Conservation (phyloP, 2,329 filamentous ascomycete species). For the Claviceps sp. region DNA sequence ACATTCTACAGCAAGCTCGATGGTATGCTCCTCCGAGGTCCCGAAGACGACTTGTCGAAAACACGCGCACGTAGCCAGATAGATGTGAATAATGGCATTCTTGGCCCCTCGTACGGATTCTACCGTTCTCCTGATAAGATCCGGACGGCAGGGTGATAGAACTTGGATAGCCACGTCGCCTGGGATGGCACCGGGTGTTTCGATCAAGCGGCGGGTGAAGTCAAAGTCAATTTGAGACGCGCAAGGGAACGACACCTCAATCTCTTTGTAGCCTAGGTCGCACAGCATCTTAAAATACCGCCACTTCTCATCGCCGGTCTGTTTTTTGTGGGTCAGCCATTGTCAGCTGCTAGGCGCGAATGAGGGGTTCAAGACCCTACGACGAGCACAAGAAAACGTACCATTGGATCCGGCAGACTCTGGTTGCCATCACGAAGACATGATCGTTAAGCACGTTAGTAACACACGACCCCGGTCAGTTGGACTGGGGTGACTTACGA, state of each 20-base stretch:
- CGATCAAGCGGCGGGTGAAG: slow-evolving; percentile 76
- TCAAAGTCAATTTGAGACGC: slow-evolving; percentile 93
- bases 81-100: slow-evolving; percentile 90
- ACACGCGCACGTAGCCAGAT: slow-evolving; percentile 90
- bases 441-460: not conserved
- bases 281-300: slow-evolving; percentile 89
- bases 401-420: slow-evolving; percentile 85
- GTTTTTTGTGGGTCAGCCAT: not conserved
- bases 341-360: not conserved
- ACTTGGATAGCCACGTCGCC: slow-evolving; percentile 90
- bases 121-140: slow-evolving; percentile 80
- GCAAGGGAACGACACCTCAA: slow-evolving; percentile 90
- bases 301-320: slow-evolving; percentile 94
- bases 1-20: slow-evolving; percentile 74
- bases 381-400: slow-evolving; percentile 24
- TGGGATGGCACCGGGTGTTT: slow-evolving; percentile 70
- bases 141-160: slow-evolving; percentile 79
- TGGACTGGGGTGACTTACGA: not conserved
- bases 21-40: slow-evolving; percentile 67
- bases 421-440: slow-evolving; percentile 74
- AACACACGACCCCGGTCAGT: not conserved
- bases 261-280: slow-evolving; percentile 91
- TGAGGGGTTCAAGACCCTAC: not conserved
- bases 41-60: slow-evolving; percentile 87
- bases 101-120: slow-evolving; percentile 80